Conservation (phyloP, 2,329 filamentous ascomycete species). For the Penicillium aurantiogriseum region DNA sequence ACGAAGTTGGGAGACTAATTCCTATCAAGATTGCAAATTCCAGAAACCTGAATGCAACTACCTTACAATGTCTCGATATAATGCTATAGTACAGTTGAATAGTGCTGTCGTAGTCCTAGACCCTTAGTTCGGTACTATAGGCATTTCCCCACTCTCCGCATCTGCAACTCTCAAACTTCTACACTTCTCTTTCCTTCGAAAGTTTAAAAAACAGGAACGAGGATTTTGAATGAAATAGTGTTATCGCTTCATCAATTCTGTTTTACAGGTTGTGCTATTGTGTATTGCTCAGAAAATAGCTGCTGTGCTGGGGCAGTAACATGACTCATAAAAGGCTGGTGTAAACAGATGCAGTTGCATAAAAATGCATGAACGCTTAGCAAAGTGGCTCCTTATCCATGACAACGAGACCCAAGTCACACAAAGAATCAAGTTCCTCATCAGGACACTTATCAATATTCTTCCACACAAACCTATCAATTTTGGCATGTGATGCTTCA, state of each 20-base stretch:
- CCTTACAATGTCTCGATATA: too few relatives aligned
- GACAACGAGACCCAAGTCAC: conserved; percentile 4
- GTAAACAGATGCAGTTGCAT: background rate
- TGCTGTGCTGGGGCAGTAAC: background rate
- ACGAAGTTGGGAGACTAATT: too few relatives aligned
- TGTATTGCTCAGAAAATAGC: background rate
- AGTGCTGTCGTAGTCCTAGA: too few relatives aligned
- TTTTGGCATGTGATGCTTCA: background rate
- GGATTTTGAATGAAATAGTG: background rate
- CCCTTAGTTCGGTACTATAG: too few relatives aligned
- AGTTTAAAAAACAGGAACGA: background rate
- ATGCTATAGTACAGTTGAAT: too few relatives aligned
- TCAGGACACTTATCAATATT: conserved; percentile 11
- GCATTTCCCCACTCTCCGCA: background rate
- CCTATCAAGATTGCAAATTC: too few relatives aligned
- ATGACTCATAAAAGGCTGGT: background rate
- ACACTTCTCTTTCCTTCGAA: background rate
- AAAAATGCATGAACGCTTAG: background rate
- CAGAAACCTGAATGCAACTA: too few relatives aligned
- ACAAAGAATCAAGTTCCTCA: conserved; percentile 1
- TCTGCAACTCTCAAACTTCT: background rate
- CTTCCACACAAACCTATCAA: conserved; percentile 5
- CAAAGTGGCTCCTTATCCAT: background rate
- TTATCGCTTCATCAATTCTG: background rate
- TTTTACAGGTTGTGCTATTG: background rate